A percentile compares a stretch with the other conserved stretches of the same genome.
Evolutionary conservation across 257 asterid genomes (phyloP).

Genomic region (Solanum lignicaule): DNA sequence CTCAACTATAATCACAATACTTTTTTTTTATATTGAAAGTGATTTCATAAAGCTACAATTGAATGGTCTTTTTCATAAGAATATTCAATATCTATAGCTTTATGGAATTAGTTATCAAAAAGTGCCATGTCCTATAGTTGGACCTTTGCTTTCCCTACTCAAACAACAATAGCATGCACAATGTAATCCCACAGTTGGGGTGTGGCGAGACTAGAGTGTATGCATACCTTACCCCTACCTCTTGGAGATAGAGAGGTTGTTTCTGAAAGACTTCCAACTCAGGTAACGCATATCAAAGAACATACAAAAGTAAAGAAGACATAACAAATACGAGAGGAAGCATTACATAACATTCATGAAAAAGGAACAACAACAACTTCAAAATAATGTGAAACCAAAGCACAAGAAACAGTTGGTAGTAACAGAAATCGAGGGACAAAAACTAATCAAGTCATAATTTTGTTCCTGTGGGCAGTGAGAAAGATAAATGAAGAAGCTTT

Average conservation of each 20-base stretch:
- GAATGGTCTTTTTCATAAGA: not conserved
- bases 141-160: not conserved
- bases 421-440: not conserved
- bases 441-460: not conserved
- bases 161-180: not conserved
- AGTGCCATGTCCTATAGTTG: not conserved
- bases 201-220: not conserved
- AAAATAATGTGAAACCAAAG: not conserved
- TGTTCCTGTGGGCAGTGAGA: not conserved
- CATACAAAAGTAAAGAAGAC: not conserved
- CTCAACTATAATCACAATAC: not conserved
- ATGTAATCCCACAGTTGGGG: not conserved
- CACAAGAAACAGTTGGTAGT: not conserved
- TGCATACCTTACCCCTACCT: not conserved
- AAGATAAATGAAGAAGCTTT: not conserved
- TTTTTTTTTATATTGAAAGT: not conserved
- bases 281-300: not conserved
- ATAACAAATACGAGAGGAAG: not conserved
- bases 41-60: not conserved
- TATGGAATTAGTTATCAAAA: not conserved
- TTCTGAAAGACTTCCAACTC: not conserved
- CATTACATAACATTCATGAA: not conserved
- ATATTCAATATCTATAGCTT: not conserved
- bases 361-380: not conserved
- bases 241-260: not conserved